Conservation (phyloP, 257 asterid species). For the Fraxinus anomala region DNA sequence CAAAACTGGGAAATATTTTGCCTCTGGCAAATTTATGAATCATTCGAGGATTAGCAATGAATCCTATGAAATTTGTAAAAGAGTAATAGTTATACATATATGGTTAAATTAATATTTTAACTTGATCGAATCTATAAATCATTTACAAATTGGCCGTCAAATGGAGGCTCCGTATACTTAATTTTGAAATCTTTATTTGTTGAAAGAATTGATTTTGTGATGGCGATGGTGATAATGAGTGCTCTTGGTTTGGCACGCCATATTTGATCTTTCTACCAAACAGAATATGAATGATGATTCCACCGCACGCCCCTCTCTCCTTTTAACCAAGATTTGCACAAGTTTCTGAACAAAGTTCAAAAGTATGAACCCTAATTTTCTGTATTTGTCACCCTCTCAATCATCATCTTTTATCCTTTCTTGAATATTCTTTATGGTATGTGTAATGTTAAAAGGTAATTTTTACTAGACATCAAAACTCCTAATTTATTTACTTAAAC, state of each 20-base stretch:
- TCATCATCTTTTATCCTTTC: conserved; percentile 29
- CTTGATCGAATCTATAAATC: no score
- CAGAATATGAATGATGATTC: conserved; percentile 42
- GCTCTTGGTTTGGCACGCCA: conserved; percentile 42
- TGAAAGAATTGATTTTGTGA: conserved; percentile 31
- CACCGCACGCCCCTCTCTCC: conserved; percentile 46
- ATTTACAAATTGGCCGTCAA: no score
- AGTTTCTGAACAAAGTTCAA: conserved; percentile 23
- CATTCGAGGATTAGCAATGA: no score
- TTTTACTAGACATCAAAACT: no score
- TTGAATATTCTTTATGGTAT: not conserved
- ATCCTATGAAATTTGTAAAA: no score
- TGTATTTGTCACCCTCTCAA: conserved; percentile 32
- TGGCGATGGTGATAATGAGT: conserved; percentile 53
- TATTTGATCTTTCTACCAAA: conserved; percentile 28
- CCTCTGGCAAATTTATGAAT: no score
- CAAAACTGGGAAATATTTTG: not conserved
- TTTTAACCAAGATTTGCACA: conserved; percentile 45
- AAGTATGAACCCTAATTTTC: conserved; percentile 18
- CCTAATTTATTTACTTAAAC: no score
- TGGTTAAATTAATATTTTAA: no score
- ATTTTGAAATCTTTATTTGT: conserved; percentile 13
- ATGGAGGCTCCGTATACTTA: not conserved
- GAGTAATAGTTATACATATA: no score
- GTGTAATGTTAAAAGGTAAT: not conserved